Evolutionary conservation across 2,329 filamentous ascomycete genomes (phyloP), one percentile per base, ranked within the genome.

Genomic region (Metarhizium album): DNA sequence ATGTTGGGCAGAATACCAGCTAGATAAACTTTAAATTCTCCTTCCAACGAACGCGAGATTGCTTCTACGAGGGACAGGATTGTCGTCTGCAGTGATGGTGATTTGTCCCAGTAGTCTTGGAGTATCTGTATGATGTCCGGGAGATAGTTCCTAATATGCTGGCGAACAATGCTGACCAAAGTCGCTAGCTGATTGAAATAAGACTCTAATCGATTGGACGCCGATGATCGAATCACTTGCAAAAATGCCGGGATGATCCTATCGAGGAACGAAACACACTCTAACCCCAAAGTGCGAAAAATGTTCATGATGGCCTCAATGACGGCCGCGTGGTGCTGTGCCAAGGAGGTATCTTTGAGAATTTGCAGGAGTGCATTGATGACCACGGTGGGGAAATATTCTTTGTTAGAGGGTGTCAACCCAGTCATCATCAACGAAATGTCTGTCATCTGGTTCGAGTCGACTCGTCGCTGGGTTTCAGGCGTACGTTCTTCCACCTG

Each of bases 241-340:
- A 98, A 77, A 62, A 98, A 98, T 0, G 90, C 93, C 0, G 94
- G 93, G 31, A 98, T 87, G 54, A 98, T 96, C 54, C 93, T 86
- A 54, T 87, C 86, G 1, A 98, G 79, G 67, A 97, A 98, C 0
- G 89, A 87, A 8, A 98, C 91, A 64, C 93, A 98, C 65, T 97
- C 95, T 59, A 98, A 72, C 2, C 93, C 93, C 54, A 98, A 78
- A 0, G 94, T 98, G 59, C 93, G 87, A 70, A 98, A 98, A 53
- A 98, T 98, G 59, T 89, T 95, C 83, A 98, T 97, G 60, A 98
- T 94, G 4, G 93, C 93, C 65, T 97, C 93, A 48, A 98, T 93
- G 14, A 97, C 91, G 11, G 86, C 83, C 3, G 90, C 91, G 62
- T 98, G 94, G 60, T 95, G 91, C 61, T 94, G 87, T 13, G 85